Evolutionary conservation across 2,329 filamentous ascomycete genomes (phyloP).

Genomic region (Ophiostoma ips): DNA sequence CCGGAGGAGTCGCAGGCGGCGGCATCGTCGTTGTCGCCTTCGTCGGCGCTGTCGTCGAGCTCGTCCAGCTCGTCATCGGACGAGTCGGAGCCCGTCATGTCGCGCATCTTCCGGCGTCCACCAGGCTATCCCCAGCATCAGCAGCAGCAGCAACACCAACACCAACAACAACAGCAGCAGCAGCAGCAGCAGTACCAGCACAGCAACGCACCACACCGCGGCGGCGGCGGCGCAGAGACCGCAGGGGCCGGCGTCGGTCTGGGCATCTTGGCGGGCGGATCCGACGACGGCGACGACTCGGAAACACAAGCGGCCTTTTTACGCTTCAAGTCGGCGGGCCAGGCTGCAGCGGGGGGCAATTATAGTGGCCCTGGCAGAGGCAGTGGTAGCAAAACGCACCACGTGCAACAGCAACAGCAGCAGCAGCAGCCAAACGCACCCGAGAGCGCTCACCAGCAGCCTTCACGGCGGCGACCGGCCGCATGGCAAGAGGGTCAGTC

Average conservation of each 20-base stretch:
- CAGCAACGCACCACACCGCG: background rate
- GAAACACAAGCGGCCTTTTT: conserved; percentile 44
- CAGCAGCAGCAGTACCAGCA: background rate
- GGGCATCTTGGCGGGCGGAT: conserved; percentile 12
- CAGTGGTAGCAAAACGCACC: too few relatives aligned
- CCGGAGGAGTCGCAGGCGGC: conserved; percentile 26
- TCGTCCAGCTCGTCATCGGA: conserved; percentile 18
- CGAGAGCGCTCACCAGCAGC: background rate
- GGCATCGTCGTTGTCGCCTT: conserved; percentile 18
- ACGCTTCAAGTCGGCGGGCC: conserved; percentile 24
- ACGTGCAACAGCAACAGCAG: background rate
- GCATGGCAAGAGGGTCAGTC: background rate
- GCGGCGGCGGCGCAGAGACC: conserved; percentile 14
- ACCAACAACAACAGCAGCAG: background rate
- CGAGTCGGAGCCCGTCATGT: conserved; percentile 39
- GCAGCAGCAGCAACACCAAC: conserved; percentile 10
- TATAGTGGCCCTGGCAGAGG: too few relatives aligned
- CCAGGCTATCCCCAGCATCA: conserved; percentile 29
- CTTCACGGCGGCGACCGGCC: background rate
- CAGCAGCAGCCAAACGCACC: background rate
- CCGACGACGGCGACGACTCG: conserved; percentile 35
- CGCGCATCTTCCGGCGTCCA: conserved; percentile 45
- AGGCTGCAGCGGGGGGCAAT: conserved; percentile 5
- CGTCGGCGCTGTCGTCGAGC: conserved; percentile 22
- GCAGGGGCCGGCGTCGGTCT: conserved; percentile 3